Base-by-base conservation (phyloP, 164 flowering plant genomes). In the Aristolochia californica region DNA sequence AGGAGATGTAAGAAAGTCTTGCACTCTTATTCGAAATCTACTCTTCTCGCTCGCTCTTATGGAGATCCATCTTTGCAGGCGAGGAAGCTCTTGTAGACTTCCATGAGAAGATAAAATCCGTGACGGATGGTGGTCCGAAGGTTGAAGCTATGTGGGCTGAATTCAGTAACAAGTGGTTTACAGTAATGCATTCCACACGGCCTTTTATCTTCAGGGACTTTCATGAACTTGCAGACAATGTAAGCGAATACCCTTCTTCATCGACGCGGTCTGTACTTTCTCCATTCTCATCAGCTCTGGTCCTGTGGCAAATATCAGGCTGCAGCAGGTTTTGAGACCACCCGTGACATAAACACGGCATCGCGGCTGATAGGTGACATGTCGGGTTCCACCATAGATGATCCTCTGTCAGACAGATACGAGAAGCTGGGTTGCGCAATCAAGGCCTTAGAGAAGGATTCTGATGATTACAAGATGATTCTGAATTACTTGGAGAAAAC, bases 401-500 rank as follows among this genome's bases (percentile, higher is more conserved):
- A 87, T 50, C 91, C 96, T 0, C 57, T 87, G 48, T 76, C 71
- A 10, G 85, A 81, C 4, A 40, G 79, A 1, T 83, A 81, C 53
- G 50, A 65, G 48, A 88, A 79, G 58, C 45, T 88, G 50, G 85
- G 80, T 1, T 88, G 91, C 68, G 58, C 79, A 13, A 66, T 88
- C 26, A 60, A 65, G 24, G 75, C 81, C 0, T 5, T 88, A 45
- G 95, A 84, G 15, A 74, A 76, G 56, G 73, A 79, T 0, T 69
- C 86, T 4, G 85, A 85, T 8, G 96, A 88, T 58, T 85, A 83
- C 74, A 74, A 78, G 70, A 83, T 88, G 90, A 80, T 88, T 18
- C 47, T 73, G 12, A 80, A 75, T 1, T 91, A 85, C 71, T 68
- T 88, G 34, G 84, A 86, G 70, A 85, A 70, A 52, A 91, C 96